Base-by-base conservation (phyloP, 2,329 filamentous ascomycete genomes). In the Botrytis porri region DNA sequence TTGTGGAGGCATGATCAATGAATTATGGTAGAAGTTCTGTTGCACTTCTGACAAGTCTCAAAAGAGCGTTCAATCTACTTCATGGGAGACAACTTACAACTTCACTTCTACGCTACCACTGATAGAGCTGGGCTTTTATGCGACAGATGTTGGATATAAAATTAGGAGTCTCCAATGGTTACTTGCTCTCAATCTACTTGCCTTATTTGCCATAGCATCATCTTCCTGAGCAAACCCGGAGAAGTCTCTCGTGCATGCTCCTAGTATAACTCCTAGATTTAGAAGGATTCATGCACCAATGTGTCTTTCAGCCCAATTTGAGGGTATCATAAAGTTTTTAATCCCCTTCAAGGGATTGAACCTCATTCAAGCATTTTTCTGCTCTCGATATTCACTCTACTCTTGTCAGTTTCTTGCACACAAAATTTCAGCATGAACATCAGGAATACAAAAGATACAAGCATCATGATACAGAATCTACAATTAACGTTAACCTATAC, bases 71-170 rank as follows among this genome's bases (percentile, higher is more conserved):
- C 45, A 25, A 9, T 25, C 20, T 48, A 9, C 45, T 48, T 9
- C 20, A 48, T 22, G 1, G 45, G 25, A 51, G 22, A 14, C 9
- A 51, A 14, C 25, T 51, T 2, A 14, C 48, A 51, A n/a, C 4
- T 1, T 6, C 2, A 25, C 0, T 3, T 51, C 10, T n/a, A 12
- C 20, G 0, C 45, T 48, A 10, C 8, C 3, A 25, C 45, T 25
- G 48, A 2, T 14, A 51, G 1, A 14, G 25, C 25, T 51, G 10
- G 48, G 2, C 25, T n/a, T 18, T 7, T 29, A 54, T 54, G 14
- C n/a, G 25, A 14, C 14, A 54, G 14, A 18, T 16, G 18, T 54
- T 29, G 5, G 6, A 29, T 54, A 9, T 3, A 29, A 4, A 29
- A 29, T 7, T 29, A 3, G 5, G 3, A 4, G n/a, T 29, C 2